Percentiles rank a stretch among this genome's conserved stretches.
Conservation (phyloP, 2,329 filamentous ascomycete species). For the Rugonectria rugulosa region DNA sequence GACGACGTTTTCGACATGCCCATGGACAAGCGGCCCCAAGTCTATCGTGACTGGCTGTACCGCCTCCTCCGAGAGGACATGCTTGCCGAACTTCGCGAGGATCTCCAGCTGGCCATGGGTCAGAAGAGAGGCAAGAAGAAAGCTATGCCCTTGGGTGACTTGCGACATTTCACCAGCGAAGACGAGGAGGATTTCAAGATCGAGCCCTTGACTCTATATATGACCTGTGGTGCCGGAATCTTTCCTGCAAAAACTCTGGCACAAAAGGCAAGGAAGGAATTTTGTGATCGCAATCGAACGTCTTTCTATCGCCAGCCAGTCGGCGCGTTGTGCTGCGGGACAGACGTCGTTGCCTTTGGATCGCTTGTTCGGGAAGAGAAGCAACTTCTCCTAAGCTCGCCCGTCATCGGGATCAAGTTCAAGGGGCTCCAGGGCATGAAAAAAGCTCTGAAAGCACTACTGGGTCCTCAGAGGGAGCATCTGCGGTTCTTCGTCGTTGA, state of each 20-base stretch:
- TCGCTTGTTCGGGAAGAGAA: slow-evolving; percentile 60
- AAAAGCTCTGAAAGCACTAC: slow-evolving; percentile 55
- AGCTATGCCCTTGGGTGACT: slow-evolving; percentile 48
- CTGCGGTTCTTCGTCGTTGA: slow-evolving; percentile 66
- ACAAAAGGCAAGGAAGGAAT: slow-evolving; percentile 48
- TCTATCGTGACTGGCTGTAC: slow-evolving; percentile 75
- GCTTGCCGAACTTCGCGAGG: slow-evolving; percentile 69
- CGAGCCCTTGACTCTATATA: slow-evolving; percentile 47
- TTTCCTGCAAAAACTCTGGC: slow-evolving; percentile 46
- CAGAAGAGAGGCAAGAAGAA: slow-evolving; percentile 54
- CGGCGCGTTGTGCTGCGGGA: slow-evolving; percentile 63
- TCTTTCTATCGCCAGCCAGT: slow-evolving; percentile 68
- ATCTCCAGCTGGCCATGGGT: slow-evolving; percentile 59
- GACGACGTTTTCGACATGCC: slow-evolving; percentile 55
- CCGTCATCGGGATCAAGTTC: slow-evolving; percentile 61
- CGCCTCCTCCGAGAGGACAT: slow-evolving; percentile 76
- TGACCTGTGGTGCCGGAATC: slow-evolving; percentile 55
- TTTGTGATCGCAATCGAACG: slow-evolving; percentile 54
- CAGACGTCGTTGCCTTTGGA: slow-evolving; percentile 66
- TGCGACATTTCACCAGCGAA: slow-evolving; percentile 50
- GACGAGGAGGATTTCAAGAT: slow-evolving; percentile 40
- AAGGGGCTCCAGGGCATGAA: slow-evolving; percentile 53
- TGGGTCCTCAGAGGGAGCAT: slow-evolving; percentile 23
- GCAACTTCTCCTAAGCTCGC: slow-evolving; percentile 51
- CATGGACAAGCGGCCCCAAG: slow-evolving; percentile 47